Percentiles rank a stretch among this genome's conserved stretches.
These are phyloP conservation scores for Dendrobium officinale DNA, from an alignment of 106 monocot genomes.

Conservation along the genomic window DNA sequence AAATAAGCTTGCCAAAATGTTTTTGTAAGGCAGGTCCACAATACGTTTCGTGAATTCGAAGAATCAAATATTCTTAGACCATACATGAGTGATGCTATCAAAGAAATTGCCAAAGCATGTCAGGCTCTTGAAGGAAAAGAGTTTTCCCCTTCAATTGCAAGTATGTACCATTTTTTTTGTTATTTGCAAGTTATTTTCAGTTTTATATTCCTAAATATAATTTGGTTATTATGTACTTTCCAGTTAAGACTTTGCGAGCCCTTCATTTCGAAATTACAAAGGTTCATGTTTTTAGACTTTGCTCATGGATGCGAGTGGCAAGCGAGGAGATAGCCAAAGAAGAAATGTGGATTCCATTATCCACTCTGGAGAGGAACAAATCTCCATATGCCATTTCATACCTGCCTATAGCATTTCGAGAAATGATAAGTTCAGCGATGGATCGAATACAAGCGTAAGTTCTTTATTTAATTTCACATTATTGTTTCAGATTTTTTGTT, in stretches of 20 bases:
- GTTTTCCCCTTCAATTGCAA: constrained; percentile 69
- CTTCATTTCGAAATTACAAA: constrained; percentile 93
- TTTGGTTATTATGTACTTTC: constrained; percentile 20
- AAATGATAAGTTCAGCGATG: constrained; percentile 69
- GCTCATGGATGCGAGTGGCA: constrained; percentile 87
- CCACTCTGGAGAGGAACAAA: constrained; percentile 84
- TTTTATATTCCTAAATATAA: not conserved
- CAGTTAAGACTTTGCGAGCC: constrained; percentile 57
- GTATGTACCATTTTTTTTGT: constrained; percentile 27
- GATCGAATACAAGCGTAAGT: constrained; percentile 89
- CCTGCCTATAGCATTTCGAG: constrained; percentile 71
- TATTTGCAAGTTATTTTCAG: constrained; percentile 5
- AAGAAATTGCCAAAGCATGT: constrained; percentile 82
- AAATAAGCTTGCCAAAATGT: not conserved
- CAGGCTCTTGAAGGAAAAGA: constrained; percentile 80
- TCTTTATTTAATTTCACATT: constrained; percentile 4
- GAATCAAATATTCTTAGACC: constrained; percentile 81
- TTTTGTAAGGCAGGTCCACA: constrained; percentile 46
- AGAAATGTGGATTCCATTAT: constrained; percentile 89
- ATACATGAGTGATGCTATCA: constrained; percentile 78
- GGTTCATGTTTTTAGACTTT: constrained; percentile 79
- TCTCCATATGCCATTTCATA: constrained; percentile 88
- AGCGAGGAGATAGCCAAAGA: constrained; percentile 74
- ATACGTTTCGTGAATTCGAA: constrained; percentile 87
- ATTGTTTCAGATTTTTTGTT: not conserved